A percentile compares a stretch with the other conserved stretches of the same genome.
Conservation (phyloP, 1,284 basidiomycete species). For the Cerioporus squamosus region DNA sequence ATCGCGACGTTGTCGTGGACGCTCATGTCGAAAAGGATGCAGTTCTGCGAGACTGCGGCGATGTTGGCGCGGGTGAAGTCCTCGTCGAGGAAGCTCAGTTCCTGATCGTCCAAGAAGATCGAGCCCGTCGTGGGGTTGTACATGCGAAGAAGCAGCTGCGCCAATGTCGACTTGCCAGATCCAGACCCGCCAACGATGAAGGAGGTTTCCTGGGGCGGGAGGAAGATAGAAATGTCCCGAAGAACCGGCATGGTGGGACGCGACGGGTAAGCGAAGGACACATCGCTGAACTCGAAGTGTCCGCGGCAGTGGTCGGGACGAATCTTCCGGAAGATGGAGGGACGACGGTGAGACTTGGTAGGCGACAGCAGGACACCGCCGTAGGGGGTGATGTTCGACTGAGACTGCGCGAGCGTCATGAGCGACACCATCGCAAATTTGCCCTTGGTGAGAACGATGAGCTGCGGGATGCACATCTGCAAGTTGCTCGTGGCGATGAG, state of each 20-base stretch:
- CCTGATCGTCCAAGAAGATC: constrained; percentile 85
- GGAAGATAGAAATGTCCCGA: constrained; percentile 68
- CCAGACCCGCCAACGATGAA: constrained; percentile 94
- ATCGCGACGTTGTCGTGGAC: constrained; percentile 92
- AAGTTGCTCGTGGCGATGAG: constrained; percentile 87
- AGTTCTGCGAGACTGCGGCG: constrained; percentile 79
- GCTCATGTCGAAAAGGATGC: constrained; percentile 80
- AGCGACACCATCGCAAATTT: constrained; percentile 84
- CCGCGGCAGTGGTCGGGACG: constrained; percentile 65
- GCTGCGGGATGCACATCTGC: constrained; percentile 83
- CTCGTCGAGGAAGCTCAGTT: constrained; percentile 77
- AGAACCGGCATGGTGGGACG: constrained; percentile 69
- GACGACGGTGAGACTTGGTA: constrained; percentile 25
- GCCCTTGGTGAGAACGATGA: constrained; percentile 83
- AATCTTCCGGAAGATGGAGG: constrained; percentile 59
- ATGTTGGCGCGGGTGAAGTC: constrained; percentile 76
- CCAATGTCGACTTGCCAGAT: constrained; percentile 93
- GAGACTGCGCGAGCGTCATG: constrained; percentile 60
- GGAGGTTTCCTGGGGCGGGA: constrained; percentile 87
- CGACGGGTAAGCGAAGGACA: constrained; percentile 89
- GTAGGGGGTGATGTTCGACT: constrained; percentile 14
- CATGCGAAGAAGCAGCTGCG: constrained; percentile 80
- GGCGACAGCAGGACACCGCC: constrained; percentile 23
- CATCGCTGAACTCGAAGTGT: constrained; percentile 76
- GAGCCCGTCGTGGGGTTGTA: constrained; percentile 68